Base-by-base conservation (phyloP, 371 early-diverging fungal species). In the Capillidium rhysosporum region DNA sequence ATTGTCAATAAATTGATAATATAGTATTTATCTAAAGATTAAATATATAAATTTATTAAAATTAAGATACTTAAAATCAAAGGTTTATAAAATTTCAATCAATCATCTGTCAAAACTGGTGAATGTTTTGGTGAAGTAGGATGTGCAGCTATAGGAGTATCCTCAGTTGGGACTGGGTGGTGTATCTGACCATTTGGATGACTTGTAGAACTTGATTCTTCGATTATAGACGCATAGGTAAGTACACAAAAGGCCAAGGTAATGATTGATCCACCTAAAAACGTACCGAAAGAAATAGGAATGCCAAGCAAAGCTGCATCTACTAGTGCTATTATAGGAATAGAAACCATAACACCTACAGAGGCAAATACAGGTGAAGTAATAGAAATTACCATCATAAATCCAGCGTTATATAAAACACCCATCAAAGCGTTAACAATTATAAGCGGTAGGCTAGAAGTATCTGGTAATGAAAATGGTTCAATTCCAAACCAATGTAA, bases 291-390 rank as follows among this genome's bases (percentile, higher is more conserved):
- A 10, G 47, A n/a, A 45, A 79, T 67, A 57, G 21, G 16, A 16
- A 31, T n/a, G 4, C 38, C 38, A 10, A 51, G 21, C n/a, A 51
- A 23, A 39, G 38, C 38, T 10, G 51, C 20, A 29, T 81, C 82
- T 1, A 71, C 69, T 1, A 79, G 58, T 3, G 85, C 82, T 39
- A 84, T 80, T 25, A 74, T 66, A 12, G 87, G 87, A 29, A 85
- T 76, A 1, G 88, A 85, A 30, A 84, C 68, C 85, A 87, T 82
- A 14, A 82, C 72, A 26, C 86, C 86, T 12, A 87, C 76, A 30
- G 86, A 77, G 1, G 86, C 88, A 72, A 84, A 84, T 16, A 84
- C 74, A 1, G 88, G 88, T 31, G 74, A 77, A 14, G 80, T 82
- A 25, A 82, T 64, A 1, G 82, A 76, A 56, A 87, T 79, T 21